A percentile compares a stretch with the other conserved stretches of the same genome.
These are phyloP conservation scores for Didymella keratinophila DNA, from an alignment of 2,329 filamentous ascomycete species.

Conservation along the genomic window DNA sequence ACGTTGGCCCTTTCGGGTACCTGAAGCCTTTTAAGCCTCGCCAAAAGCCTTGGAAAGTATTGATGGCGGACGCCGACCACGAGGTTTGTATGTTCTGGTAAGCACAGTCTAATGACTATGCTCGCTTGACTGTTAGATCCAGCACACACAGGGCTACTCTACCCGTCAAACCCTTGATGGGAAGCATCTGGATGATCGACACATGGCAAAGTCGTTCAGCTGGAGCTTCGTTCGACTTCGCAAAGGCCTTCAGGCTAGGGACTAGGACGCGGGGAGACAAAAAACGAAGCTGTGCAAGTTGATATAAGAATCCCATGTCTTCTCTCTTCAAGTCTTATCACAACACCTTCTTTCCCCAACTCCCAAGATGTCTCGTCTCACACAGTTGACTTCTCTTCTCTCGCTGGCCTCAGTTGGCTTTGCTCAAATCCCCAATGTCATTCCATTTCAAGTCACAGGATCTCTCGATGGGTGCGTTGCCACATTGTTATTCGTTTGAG, in stretches of 20 bases:
- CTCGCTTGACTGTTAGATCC: slow-evolving; percentile 4
- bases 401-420: slow-evolving; percentile 29
- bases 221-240: slow-evolving; percentile 3
- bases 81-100: background rate
- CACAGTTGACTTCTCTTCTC: slow-evolving; percentile 26
- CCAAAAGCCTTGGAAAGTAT: slow-evolving; percentile 39
- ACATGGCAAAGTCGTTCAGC: slow-evolving; percentile 10
- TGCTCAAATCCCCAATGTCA: slow-evolving; percentile 35
- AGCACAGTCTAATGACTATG: slow-evolving; percentile 11
- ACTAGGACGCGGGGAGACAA: background rate
- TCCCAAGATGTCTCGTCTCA: slow-evolving; percentile 30
- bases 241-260: background rate
- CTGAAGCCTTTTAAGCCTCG: slow-evolving; percentile 15
- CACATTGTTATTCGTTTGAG: background rate
- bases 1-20: slow-evolving; percentile 7
- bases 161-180: background rate
- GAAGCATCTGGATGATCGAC: slow-evolving; percentile 14
- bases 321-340: slow-evolving; percentile 2
- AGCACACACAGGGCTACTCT: slow-evolving; percentile 7
- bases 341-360: background rate
- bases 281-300: background rate
- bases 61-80: slow-evolving; percentile 26
- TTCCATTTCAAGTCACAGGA: slow-evolving; percentile 39
- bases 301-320: slow-evolving; percentile 20
- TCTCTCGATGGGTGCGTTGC: slow-evolving; percentile 37